Conservation (phyloP, 345 rosid genomes). For the Melaleuca quinquenervia region DNA sequence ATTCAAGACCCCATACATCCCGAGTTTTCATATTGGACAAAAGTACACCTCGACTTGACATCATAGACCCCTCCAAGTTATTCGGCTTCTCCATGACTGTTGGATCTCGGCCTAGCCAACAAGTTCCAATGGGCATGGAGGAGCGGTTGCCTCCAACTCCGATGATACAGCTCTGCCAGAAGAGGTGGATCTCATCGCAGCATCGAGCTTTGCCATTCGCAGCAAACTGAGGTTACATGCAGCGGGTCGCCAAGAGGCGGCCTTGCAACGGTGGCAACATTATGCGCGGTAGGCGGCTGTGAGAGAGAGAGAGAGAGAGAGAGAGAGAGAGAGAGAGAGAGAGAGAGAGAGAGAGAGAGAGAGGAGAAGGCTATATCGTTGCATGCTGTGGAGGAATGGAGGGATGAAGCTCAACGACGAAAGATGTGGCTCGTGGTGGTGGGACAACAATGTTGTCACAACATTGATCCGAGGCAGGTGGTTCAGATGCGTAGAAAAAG, state of each 20-base stretch:
- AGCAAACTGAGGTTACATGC: background rate
- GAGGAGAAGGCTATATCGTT: no score
- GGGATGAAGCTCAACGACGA: no score
- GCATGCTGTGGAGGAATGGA: no score
- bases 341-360: no score
- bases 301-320: no score
- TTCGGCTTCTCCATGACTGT: background rate
- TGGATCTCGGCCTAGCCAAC: background rate
- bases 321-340: no score
- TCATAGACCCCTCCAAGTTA: background rate
- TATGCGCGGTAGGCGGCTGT: no score
- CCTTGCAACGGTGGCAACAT: background rate
- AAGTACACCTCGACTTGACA: background rate
- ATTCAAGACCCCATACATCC: background rate
- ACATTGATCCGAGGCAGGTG: background rate
- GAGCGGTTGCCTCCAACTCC: background rate
- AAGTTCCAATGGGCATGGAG: background rate
- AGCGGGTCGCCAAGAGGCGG: background rate
- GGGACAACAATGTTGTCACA: background rate
- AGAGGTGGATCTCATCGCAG: background rate
- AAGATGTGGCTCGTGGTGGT: rapidly evolving
- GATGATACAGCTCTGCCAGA: background rate
- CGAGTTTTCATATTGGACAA: background rate
- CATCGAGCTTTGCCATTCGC: background rate
- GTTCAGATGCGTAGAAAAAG: no score